Evolutionary conservation across 495 filamentous ascomycete species (phyloP), one percentile per base, ranked within the genome.

Genomic region (Chlorociboria aeruginascens): DNA sequence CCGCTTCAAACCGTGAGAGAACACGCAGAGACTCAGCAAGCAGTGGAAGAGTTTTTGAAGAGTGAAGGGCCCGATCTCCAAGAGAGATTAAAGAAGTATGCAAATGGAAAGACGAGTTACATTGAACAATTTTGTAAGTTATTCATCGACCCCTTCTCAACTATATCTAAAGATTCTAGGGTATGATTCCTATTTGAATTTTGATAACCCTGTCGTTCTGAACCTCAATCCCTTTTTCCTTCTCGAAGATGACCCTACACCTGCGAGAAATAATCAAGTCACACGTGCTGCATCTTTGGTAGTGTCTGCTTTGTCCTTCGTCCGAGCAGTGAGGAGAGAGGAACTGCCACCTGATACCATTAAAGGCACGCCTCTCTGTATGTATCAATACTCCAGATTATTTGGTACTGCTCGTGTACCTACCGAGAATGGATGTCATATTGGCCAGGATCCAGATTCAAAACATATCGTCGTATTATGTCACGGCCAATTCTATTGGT

Each of bases 101-200:
- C 93, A n/a, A 76, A 74, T 6, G 88, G 82, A 17, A 89, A 88
- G 66, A 86, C 86, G 8, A 98, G 93, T 63, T 98, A 93, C 61
- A 97, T 98, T 51, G 92, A 98, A 61, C 92, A 98, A 61, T 98
- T 98, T 54, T 98, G 90, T 97, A 78, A 50, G 89, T 77, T 16
- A 10, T 12, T 20, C 33, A 10, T 30, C 40, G 17, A 40, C 43
- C 2, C 13, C 32, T 25, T 11, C 31, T 20, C 3, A 20, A 29
- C 7, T 14, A 6, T n/a, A 30, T 20, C 40, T 49, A 45, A 43
- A 51, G 50, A 51, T 40, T 40, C 25, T 58, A 97, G 90, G 92
- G 92, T 98, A 97, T 60, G 92, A 98, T 63, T 97, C 92, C 30
- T 98, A 96, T 60, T 71, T 97, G 40, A 97, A 97, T 63, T 98